A percentile compares a stretch with the other conserved stretches of the same genome.
Conservation (phyloP, 2,329 filamentous ascomycete genomes). For the Aspergillus calidoustus region DNA sequence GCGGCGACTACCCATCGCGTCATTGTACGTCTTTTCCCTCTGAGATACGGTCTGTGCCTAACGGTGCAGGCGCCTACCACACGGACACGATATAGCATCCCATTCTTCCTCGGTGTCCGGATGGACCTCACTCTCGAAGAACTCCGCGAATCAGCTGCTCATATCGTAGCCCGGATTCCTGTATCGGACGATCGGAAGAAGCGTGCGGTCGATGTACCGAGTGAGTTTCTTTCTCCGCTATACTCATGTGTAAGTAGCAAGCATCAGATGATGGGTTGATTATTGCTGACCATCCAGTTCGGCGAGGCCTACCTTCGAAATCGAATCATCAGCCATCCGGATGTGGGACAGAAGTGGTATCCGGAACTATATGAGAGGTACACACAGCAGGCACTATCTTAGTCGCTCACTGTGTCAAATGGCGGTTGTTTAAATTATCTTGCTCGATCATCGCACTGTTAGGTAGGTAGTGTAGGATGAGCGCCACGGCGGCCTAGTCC, state of each 20-base stretch:
- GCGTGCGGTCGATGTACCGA: constrained; percentile 40
- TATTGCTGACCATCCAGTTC: constrained; percentile 31
- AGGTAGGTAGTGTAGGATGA: too few species aligned
- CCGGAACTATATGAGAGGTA: constrained; percentile 33
- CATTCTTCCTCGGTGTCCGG: constrained; percentile 61
- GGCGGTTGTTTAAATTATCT: too few species aligned
- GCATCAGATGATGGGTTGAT: too few species aligned
- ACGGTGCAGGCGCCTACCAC: constrained; percentile 38
- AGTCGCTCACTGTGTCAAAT: not conserved
- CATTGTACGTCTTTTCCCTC: constrained; percentile 26
- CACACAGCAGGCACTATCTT: constrained; percentile 7
- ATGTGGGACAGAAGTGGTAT: constrained; percentile 43
- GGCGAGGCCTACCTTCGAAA: constrained; percentile 43
- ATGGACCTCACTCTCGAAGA: constrained; percentile 54
- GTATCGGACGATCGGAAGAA: constrained; percentile 37
- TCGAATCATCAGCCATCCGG: constrained; percentile 42
- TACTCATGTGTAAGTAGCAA: constrained; percentile 39
- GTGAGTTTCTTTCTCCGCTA: constrained; percentile 41
- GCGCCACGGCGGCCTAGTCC: too few species aligned
- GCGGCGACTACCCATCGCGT: constrained; percentile 47
- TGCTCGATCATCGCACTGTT: too few species aligned
- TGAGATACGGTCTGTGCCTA: not conserved
- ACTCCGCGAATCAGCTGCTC: constrained; percentile 36
- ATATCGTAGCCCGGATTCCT: constrained; percentile 38
- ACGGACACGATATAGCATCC: constrained; percentile 51